Evolutionary conservation across 257 asterid species (phyloP).

Genomic region (Solanum lycopersicoides): DNA sequence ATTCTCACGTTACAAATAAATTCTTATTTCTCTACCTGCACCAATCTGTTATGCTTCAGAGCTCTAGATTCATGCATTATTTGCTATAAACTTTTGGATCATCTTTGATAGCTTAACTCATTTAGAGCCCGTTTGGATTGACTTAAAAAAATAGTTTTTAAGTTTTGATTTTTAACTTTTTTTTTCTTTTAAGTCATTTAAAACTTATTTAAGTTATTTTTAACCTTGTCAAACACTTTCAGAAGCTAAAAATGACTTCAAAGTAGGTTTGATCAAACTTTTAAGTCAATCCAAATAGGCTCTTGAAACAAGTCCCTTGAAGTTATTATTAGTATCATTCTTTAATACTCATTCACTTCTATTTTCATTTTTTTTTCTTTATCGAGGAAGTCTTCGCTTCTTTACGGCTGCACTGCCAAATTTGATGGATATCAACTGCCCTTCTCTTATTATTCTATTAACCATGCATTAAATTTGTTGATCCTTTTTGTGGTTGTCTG

Average conservation of each 20-base stretch:
- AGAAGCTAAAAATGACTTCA: background rate
- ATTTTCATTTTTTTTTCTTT: background rate
- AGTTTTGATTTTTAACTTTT: background rate
- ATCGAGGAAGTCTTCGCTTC: background rate
- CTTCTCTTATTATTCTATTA: background rate
- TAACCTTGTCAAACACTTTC: background rate
- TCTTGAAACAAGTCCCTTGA: background rate
- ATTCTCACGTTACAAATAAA: background rate
- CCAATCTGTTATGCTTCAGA: background rate
- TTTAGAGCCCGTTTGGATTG: background rate
- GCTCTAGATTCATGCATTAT: background rate
- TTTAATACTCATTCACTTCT: background rate
- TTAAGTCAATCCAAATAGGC: background rate
- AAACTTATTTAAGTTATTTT: no score
- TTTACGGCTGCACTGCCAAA: background rate
- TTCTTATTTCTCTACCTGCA: background rate
- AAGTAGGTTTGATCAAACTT: background rate
- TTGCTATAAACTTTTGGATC: background rate
- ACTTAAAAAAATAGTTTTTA: no score
- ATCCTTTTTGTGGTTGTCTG: background rate
- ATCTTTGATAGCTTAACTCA: background rate
- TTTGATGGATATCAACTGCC: background rate
- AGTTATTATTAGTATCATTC: background rate
- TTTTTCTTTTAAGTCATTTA: no score
- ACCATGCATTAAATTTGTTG: background rate